Percentiles rank a stretch among this genome's conserved stretches.
Evolutionary conservation across 2,329 filamentous ascomycete species (phyloP).

Genomic region (Grosmannia clavigera): DNA sequence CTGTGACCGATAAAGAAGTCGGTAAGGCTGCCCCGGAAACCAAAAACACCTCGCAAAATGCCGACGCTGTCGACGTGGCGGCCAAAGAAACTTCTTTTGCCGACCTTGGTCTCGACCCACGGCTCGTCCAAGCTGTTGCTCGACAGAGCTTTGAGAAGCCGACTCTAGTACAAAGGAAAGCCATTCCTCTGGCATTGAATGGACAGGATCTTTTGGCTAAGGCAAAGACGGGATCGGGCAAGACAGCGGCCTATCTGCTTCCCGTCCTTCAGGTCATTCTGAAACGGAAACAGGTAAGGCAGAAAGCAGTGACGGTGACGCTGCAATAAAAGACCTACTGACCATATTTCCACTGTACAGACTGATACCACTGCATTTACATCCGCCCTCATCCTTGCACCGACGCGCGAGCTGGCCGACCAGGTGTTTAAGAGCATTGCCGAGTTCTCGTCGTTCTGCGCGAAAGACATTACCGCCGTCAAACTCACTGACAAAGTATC

Average conservation of each 20-base stretch:
- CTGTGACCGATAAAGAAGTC: slow-evolving; percentile 16
- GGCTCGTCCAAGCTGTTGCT: slow-evolving; percentile 74
- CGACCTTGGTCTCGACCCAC: slow-evolving; percentile 67
- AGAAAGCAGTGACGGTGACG: neutral
- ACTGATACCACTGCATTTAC: slow-evolving; percentile 41
- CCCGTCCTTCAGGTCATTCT: slow-evolving; percentile 79
- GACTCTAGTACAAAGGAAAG: slow-evolving; percentile 77
- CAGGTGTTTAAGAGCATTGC: slow-evolving; percentile 75
- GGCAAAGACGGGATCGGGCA: slow-evolving; percentile 90
- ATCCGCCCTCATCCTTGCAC: slow-evolving; percentile 78
- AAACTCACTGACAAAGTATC: slow-evolving; percentile 88
- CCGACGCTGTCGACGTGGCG: slow-evolving; percentile 10
- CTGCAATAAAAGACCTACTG: neutral
- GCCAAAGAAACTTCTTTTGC: slow-evolving; percentile 39
- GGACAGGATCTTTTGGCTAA: slow-evolving; percentile 85
- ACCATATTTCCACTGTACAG: slow-evolving; percentile 18
- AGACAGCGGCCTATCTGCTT: slow-evolving; percentile 90
- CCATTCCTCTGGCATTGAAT: slow-evolving; percentile 76
- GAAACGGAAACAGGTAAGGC: slow-evolving; percentile 47
- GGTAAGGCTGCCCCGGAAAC: neutral
- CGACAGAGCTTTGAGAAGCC: slow-evolving; percentile 75
- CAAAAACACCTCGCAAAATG: neutral
- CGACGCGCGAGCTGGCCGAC: slow-evolving; percentile 85
- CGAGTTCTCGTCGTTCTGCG: slow-evolving; percentile 68
- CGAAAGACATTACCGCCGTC: slow-evolving; percentile 67